Conservation (phyloP, 805 yeast species). For the Candida tammaniensis region DNA sequence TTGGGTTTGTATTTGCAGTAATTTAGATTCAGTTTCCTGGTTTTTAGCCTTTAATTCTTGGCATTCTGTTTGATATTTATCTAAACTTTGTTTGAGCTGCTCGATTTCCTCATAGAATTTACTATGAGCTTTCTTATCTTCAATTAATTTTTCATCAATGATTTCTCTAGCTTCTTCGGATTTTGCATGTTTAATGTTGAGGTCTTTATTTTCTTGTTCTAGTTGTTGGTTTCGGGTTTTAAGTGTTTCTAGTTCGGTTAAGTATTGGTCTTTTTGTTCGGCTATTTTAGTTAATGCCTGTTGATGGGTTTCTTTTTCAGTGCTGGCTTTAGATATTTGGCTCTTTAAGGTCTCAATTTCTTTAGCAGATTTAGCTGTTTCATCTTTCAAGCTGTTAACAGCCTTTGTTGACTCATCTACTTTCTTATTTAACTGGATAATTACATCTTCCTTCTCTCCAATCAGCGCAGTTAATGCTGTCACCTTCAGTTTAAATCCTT, state of each 20-base stretch:
- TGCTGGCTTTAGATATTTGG: too few species aligned
- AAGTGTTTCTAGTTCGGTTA: background rate
- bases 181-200: background rate
- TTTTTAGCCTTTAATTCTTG: background rate
- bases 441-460: background rate
- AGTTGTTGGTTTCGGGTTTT: background rate
- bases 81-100: slow-evolving; percentile 2
- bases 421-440: background rate
- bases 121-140: slow-evolving; percentile 1
- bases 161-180: slow-evolving; percentile 6
- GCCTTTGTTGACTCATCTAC: background rate
- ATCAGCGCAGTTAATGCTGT: slow-evolving; percentile 2
- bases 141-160: slow-evolving; percentile 5
- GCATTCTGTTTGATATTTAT: background rate
- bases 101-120: background rate
- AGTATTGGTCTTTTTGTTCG: background rate
- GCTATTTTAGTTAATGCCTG: background rate
- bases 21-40: background rate
- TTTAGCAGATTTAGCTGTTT: background rate
- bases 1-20: background rate
- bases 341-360: slow-evolving; percentile 2
- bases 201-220: background rate
- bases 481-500: slow-evolving; percentile 3
- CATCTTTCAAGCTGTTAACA: background rate
- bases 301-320: background rate